These are phyloP conservation scores for Dysphania ambrosioides DNA, from an alignment of 148 eudicot species.

Conservation along the genomic window DNA sequence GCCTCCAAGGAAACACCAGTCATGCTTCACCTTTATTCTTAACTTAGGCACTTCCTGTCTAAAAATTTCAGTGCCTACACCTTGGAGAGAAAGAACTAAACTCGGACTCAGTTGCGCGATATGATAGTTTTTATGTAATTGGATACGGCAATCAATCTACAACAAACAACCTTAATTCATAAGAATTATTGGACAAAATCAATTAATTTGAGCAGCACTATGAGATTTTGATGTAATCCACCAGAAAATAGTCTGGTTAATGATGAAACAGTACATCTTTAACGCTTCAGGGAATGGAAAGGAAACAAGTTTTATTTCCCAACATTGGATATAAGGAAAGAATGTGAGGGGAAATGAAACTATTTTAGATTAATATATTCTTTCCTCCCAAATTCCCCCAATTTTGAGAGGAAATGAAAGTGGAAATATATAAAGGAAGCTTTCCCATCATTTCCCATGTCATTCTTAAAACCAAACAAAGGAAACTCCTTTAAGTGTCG, in stretches of 20 bases:
- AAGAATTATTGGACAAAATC: neutral
- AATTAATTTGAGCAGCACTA: neutral
- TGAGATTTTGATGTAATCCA: neutral
- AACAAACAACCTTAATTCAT: conserved; percentile 8
- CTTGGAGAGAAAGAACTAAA: conserved; percentile 28
- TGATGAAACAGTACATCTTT: neutral
- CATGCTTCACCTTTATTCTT: conserved; percentile 27
- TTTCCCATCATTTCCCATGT: no score
- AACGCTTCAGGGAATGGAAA: no score
- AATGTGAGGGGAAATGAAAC: no score
- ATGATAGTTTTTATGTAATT: conserved; percentile 25
- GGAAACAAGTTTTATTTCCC: no score
- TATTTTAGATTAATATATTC: no score
- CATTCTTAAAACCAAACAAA: no score
- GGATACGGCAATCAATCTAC: conserved; percentile 37
- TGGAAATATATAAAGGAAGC: no score
- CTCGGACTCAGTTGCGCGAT: conserved; percentile 21
- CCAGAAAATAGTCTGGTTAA: neutral
- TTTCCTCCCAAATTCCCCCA: no score
- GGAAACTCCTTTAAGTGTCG: no score
- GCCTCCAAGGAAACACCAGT: conserved; percentile 51
- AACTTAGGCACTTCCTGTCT: conserved; percentile 28
- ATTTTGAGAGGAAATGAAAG: no score
- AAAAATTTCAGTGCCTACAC: conserved; percentile 25
- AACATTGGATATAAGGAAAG: no score